phyloP scores from a whole-genome alignment of 2,329 filamentous ascomycete genomes.

The Stagonosporopsis vannaccii region DNA sequence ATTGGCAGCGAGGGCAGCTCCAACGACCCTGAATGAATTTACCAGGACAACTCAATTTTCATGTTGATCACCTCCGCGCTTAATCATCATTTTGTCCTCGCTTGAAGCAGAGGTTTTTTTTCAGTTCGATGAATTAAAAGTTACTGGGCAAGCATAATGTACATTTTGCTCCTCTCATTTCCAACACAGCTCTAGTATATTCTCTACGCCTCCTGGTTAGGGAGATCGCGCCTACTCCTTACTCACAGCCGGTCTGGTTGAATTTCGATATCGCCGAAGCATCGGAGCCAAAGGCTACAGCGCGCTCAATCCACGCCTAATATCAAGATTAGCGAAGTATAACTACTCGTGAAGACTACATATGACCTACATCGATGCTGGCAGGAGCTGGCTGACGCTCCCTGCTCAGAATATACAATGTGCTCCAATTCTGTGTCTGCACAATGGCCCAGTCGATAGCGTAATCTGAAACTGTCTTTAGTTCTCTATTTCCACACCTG shows the following conservation, averaged over 20 bases:
- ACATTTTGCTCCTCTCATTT: neutral
- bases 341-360: neutral
- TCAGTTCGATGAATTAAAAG: neutral
- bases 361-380: constrained; percentile 29
- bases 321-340: neutral
- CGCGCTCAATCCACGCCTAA: constrained; percentile 27
- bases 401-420: constrained; percentile 38
- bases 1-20: neutral
- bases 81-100: too few species aligned
- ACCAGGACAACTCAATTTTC: neutral
- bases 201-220: neutral
- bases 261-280: constrained; percentile 26
- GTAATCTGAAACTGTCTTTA: constrained; percentile 28
- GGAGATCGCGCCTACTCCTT: neutral
- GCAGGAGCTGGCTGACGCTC: constrained; percentile 28
- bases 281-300: constrained; percentile 27
- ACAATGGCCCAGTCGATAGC: constrained; percentile 38
- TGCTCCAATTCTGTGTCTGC: constrained; percentile 39
- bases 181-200: too few species aligned
- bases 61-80: too few species aligned
- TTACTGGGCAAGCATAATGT: neutral
- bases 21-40: neutral
- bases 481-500: neutral
- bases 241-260: constrained; percentile 28
- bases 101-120: too few species aligned